Evolutionary conservation across 202 grass and related monocot genomes (phyloP).

Genomic region (Musa balbisiana): DNA sequence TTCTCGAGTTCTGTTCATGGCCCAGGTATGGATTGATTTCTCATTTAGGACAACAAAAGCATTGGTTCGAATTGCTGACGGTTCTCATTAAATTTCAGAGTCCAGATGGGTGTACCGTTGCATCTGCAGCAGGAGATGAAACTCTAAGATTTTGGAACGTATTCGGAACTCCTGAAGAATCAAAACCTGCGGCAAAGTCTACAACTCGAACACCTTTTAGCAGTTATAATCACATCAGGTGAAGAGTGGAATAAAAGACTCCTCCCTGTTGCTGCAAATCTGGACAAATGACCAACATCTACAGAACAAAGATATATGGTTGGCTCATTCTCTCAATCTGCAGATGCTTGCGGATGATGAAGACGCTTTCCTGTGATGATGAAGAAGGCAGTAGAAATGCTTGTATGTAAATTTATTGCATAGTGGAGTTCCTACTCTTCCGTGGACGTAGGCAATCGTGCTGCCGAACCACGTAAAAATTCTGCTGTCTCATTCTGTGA

Average conservation of each 20-base stretch:
- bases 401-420: too few relatives aligned
- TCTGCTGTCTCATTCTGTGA: too few relatives aligned
- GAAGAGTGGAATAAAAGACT: background rate
- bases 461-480: too few relatives aligned
- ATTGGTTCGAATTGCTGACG: background rate
- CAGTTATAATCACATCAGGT: conserved; percentile 7
- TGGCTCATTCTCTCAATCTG: too few relatives aligned
- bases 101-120: background rate
- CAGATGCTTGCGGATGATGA: too few relatives aligned
- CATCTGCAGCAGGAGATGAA: conserved; percentile 12
- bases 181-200: background rate
- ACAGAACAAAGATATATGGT: too few relatives aligned
- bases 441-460: too few relatives aligned
- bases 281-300: too few relatives aligned
- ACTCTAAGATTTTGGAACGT: conserved; percentile 5
- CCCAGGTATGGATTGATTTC: background rate
- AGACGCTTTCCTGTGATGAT: too few relatives aligned
- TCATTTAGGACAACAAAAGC: background rate
- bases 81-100: background rate
- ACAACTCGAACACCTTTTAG: background rate
- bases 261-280: too few relatives aligned
- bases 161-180: conserved; percentile 4
- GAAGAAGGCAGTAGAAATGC: too few relatives aligned
- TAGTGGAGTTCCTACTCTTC: too few relatives aligned
- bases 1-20: conserved; percentile 7